These are phyloP conservation scores for Ustanciosporium gigantosporum DNA, from an alignment of 1,284 basidiomycete genomes.

Conservation along the genomic window DNA sequence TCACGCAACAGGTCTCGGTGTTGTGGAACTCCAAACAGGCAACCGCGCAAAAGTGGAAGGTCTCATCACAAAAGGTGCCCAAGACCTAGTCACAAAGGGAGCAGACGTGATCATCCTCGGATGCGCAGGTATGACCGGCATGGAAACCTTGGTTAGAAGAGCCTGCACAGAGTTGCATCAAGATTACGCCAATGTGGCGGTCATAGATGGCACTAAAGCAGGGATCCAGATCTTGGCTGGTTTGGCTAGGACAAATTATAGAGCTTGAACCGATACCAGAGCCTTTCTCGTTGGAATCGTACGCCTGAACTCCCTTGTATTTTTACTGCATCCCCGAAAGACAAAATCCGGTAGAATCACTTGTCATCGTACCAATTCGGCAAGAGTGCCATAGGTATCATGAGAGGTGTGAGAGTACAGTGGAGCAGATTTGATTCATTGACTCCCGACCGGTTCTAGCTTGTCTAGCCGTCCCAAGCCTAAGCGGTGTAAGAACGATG, in stretches of 20 bases:
- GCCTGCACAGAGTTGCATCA: conserved; percentile 5
- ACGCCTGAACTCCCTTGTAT: too few species aligned
- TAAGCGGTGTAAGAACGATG: too few species aligned
- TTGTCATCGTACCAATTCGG: not conserved
- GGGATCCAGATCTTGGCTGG: conserved; percentile 71
- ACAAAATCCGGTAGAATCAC: not conserved
- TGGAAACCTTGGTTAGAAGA: conserved; percentile 32
- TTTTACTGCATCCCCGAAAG: not conserved
- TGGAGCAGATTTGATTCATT: not conserved
- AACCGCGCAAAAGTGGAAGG: conserved; percentile 19
- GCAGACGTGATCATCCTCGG: conserved; percentile 50
- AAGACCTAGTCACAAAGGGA: conserved; percentile 15
- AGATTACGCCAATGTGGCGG: conserved; percentile 48
- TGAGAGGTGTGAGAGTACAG: conserved; percentile 63
- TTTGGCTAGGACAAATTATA: conserved; percentile 69
- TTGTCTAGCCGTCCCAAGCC: too few species aligned
- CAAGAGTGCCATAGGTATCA: not conserved
- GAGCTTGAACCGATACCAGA: not conserved
- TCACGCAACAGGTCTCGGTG: conserved; percentile 37
- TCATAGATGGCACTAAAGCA: conserved; percentile 70
- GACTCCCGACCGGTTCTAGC: too few species aligned
- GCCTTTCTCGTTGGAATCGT: not conserved
- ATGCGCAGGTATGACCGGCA: conserved; percentile 50
- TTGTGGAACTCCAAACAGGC: conserved; percentile 34
- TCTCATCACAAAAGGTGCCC: conserved; percentile 11